Base-by-base conservation (phyloP, 805 yeast species). In the Metschnikowia gruessii region DNA sequence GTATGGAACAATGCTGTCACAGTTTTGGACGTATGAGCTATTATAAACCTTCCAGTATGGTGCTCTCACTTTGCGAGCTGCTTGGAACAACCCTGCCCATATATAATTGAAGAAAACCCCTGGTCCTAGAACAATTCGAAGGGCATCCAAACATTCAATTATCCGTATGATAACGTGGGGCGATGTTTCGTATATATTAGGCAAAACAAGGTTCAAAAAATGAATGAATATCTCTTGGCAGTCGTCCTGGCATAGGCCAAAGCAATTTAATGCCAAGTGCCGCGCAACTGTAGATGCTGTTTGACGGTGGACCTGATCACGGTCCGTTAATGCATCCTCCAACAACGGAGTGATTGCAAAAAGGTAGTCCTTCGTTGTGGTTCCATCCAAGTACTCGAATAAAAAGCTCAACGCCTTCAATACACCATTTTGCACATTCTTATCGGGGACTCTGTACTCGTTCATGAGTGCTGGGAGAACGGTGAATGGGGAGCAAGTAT, bases 401-500 rank as follows among this genome's bases (percentile, higher is more conserved):
- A 94, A 74, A 58, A 94, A 94, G 13, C 96, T 76, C 73, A 91
- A 68, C 0, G 98, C 88, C 59, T 94, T 94, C 56, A 94, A 69
- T 8, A 94, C 89, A 72, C 98, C 98, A 64, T 94, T 91, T 64
- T 92, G 98, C 6, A 94, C 96, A 59, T 91, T 90, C 40, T 82
- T 80, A 51, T 91, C 97, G 0, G 96, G 97, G 2, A 87, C 85
- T 45, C 95, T 75, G 63, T 92, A 94, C 64, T 94, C 99, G 64
- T 92, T 90, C 95, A 94, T 87, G 42, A 94, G 69, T 0, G 96
- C 95, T 0, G 99, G 99, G 8, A 94, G 65, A 0, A 92, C 95
- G 0, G 97, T 88, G 65, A 87, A 94, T 0, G 98, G 96, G 0
- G 88, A 80, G 64, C 98, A 94, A 0, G 86, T 82, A 48, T 91